A percentile compares a stretch with the other conserved stretches of the same genome.
These are phyloP conservation scores for Yamadazyma friedrichii DNA, from an alignment of 1,139 yeast species.

Conservation along the genomic window DNA sequence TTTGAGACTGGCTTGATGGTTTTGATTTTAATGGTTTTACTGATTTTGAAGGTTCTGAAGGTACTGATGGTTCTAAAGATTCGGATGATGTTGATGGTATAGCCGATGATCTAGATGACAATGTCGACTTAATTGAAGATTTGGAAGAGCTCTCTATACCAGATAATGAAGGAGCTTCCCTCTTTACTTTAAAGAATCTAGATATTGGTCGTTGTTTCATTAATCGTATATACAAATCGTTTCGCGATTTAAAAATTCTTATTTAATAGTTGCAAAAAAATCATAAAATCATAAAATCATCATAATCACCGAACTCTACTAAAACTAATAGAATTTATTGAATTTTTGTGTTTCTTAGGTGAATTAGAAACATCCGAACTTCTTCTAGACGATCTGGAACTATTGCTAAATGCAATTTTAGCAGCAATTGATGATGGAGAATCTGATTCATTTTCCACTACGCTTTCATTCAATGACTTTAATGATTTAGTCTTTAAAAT, in stretches of 20 bases:
- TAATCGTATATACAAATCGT: neutral
- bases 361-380: conserved; percentile 10
- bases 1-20: neutral
- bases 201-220: conserved; percentile 8
- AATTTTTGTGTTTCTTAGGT: conserved; percentile 15
- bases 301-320: conserved; percentile 27
- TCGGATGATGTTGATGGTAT: neutral
- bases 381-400: conserved; percentile 18
- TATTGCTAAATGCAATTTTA: conserved; percentile 25
- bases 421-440: conserved; percentile 35
- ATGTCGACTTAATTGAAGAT: neutral
- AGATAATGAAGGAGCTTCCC: conserved; percentile 1
- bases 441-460: conserved; percentile 3
- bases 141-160: neutral
- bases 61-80: neutral
- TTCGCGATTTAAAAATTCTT: neutral
- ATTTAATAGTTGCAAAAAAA: conserved; percentile 3
- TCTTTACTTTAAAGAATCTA: conserved; percentile 6
- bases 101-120: neutral
- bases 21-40: neutral
- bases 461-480: conserved; percentile 7
- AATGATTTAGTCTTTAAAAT: conserved; percentile 8
- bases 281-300: too few species aligned
- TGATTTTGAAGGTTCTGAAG: neutral
- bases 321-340: conserved; percentile 26